Evolutionary conservation across 2,329 filamentous ascomycete species (phyloP).

Genomic region (Alternaria sp.): DNA sequence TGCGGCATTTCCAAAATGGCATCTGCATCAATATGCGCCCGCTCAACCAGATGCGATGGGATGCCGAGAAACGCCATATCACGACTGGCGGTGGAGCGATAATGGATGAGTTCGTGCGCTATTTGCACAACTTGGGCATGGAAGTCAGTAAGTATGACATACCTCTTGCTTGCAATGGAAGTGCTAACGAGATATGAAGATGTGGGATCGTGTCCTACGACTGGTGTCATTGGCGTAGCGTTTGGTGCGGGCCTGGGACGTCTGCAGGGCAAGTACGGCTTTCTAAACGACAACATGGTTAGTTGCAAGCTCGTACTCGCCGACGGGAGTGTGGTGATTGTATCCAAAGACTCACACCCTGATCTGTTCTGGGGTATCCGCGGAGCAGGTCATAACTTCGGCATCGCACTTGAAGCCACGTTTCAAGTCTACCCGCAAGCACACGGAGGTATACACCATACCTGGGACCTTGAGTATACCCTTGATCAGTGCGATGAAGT

Average conservation of each 20-base stretch:
- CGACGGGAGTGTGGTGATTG: background rate
- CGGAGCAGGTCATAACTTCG: constrained; percentile 14
- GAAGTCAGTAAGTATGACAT: constrained; percentile 15
- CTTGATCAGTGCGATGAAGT: constrained; percentile 13
- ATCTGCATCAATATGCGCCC: constrained; percentile 18
- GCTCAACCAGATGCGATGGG: constrained; percentile 16
- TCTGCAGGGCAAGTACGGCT: constrained; percentile 17
- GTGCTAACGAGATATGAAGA: constrained; percentile 3
- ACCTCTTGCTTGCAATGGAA: background rate
- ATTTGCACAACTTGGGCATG: constrained; percentile 13
- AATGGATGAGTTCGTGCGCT: constrained; percentile 15
- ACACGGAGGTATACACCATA: constrained; percentile 12
- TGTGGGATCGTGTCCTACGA: constrained; percentile 14
- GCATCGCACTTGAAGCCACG: constrained; percentile 14
- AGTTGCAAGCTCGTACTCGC: constrained; percentile 14
- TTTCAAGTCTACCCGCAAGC: constrained; percentile 12
- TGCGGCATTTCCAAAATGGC: constrained; percentile 11
- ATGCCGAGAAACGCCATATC: constrained; percentile 2
- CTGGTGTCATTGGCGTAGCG: constrained; percentile 15
- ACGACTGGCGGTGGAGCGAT: constrained; percentile 8
- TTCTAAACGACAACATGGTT: constrained; percentile 15
- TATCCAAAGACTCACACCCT: constrained; percentile 1
- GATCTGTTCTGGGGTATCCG: constrained; percentile 10
- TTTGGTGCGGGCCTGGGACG: constrained; percentile 17
- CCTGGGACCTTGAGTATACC: constrained; percentile 15